Percentiles rank a stretch among this genome's conserved stretches.
These are phyloP conservation scores for Chrysoporthe deuterocubensis DNA, from an alignment of 2,329 filamentous ascomycete genomes.

Conservation along the genomic window DNA sequence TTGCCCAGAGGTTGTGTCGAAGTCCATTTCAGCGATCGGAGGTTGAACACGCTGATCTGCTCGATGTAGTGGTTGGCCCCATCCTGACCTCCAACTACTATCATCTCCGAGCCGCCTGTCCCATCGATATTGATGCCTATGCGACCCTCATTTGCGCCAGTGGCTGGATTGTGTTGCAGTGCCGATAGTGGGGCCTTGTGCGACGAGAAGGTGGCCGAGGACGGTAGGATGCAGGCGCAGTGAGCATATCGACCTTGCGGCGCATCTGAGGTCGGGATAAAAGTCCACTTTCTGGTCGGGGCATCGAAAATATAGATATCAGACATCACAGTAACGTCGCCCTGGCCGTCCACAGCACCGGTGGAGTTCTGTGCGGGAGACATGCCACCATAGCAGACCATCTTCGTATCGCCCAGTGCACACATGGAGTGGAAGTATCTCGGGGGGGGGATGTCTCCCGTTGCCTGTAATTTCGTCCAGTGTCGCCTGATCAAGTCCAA, in stretches of 20 bases:
- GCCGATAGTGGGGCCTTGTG: conserved; percentile 82
- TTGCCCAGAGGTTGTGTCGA: conserved; percentile 84
- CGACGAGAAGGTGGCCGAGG: conserved; percentile 84
- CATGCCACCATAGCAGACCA: conserved; percentile 99
- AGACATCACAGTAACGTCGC: conserved; percentile 95
- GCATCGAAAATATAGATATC: conserved; percentile 97
- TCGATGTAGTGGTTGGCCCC: conserved; percentile 99
- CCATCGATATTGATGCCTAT: conserved; percentile 91
- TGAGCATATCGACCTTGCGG: conserved; percentile 96
- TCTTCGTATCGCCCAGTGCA: conserved; percentile 87
- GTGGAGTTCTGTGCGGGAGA: conserved; percentile 69
- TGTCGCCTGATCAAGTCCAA: conserved; percentile 88
- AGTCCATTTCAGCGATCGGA: conserved; percentile 94
- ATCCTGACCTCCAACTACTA: conserved; percentile 95
- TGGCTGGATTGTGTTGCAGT: conserved; percentile 85
- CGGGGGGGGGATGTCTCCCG: conserved; percentile 84
- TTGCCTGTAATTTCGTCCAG: conserved; percentile 87
- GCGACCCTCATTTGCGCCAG: conserved; percentile 81
- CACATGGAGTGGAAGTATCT: conserved; percentile 98
- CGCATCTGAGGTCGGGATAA: conserved; percentile 76
- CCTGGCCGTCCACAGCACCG: conserved; percentile 60
- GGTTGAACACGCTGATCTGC: conserved; percentile 97
- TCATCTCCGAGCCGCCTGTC: conserved; percentile 91
- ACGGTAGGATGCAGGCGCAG: conserved; percentile 90
- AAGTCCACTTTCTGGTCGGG: conserved; percentile 80